Conservation (phyloP, 2,329 filamentous ascomycete species). For the Claviceps sp. region DNA sequence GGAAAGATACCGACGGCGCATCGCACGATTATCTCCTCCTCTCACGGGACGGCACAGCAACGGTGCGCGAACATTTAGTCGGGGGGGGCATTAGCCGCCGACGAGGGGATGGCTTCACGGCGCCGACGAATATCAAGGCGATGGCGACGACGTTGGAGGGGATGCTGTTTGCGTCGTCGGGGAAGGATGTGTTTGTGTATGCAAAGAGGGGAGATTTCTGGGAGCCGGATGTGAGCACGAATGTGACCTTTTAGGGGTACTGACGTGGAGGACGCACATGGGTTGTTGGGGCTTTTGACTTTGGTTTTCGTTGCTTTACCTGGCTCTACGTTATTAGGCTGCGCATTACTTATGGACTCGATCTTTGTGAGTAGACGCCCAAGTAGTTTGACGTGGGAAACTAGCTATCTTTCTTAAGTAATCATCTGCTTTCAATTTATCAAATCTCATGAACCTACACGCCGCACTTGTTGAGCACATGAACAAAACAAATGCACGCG, state of each 20-base stretch:
- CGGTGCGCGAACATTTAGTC: slow-evolving; percentile 8
- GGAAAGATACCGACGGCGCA: neutral
- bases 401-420: no score
- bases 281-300: no score
- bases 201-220: slow-evolving; percentile 5
- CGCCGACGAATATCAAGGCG: slow-evolving; percentile 3
- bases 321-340: no score
- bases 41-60: slow-evolving; percentile 3
- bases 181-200: slow-evolving; percentile 9
- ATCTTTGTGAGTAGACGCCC: no score
- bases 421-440: no score
- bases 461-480: no score
- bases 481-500: no score
- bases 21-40: slow-evolving; percentile 10
- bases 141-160: slow-evolving; percentile 9
- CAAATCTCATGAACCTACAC: no score
- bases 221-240: slow-evolving; percentile 1
- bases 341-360: no score
- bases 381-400: no score
- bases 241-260: neutral
- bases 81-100: slow-evolving; percentile 1
- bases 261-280: no score
- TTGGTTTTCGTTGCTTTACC: no score
- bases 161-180: slow-evolving; percentile 9
- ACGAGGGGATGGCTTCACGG: slow-evolving; percentile 5